phyloP scores from a whole-genome alignment of 75 land plant genomes.

The Ceratopteris richardii region DNA sequence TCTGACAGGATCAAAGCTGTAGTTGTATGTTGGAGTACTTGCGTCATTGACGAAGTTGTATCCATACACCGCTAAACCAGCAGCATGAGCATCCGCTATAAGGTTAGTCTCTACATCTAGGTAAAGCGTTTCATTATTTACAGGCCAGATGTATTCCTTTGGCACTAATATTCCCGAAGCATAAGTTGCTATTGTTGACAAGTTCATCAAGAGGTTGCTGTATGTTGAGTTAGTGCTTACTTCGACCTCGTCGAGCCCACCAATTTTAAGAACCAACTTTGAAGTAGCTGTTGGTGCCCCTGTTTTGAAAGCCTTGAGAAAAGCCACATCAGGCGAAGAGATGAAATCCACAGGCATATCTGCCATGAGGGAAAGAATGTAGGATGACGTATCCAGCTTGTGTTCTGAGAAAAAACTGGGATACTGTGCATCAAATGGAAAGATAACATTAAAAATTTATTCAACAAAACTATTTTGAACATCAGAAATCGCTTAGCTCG shows the following conservation, averaged over 20 bases:
- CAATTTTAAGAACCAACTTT: slow-evolving; percentile 17
- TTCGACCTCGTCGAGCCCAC: slow-evolving; percentile 7
- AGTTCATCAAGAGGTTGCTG: slow-evolving; percentile 15
- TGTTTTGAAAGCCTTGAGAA: slow-evolving; percentile 17
- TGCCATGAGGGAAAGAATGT: slow-evolving; percentile 2
- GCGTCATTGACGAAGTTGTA: slow-evolving; percentile 27
- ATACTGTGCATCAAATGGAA: slow-evolving; percentile 17
- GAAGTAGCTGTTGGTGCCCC: slow-evolving; percentile 8
- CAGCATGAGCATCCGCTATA: slow-evolving; percentile 30
- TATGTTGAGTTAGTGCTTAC: slow-evolving; percentile 34
- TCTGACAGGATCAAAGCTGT: slow-evolving; percentile 37
- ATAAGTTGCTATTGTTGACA: slow-evolving; percentile 18
- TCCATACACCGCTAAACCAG: slow-evolving; percentile 27
- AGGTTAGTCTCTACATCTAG: slow-evolving; percentile 12
- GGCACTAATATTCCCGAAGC: slow-evolving; percentile 37
- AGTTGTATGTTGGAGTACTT: slow-evolving; percentile 19
- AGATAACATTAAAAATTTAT: background rate
- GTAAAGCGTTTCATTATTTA: slow-evolving; percentile 4
- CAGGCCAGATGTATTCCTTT: slow-evolving; percentile 22
- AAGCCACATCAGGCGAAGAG: slow-evolving; percentile 36
- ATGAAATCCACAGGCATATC: slow-evolving; percentile 8
- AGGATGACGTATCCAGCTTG: slow-evolving; percentile 11
- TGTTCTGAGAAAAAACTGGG: slow-evolving; percentile 28
- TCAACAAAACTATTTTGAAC: background rate
- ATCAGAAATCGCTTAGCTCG: background rate